A percentile compares a stretch with the other conserved stretches of the same genome.
These are phyloP conservation scores for Aspergillus kassunensis DNA, from an alignment of 495 filamentous ascomycete species.

Conservation along the genomic window DNA sequence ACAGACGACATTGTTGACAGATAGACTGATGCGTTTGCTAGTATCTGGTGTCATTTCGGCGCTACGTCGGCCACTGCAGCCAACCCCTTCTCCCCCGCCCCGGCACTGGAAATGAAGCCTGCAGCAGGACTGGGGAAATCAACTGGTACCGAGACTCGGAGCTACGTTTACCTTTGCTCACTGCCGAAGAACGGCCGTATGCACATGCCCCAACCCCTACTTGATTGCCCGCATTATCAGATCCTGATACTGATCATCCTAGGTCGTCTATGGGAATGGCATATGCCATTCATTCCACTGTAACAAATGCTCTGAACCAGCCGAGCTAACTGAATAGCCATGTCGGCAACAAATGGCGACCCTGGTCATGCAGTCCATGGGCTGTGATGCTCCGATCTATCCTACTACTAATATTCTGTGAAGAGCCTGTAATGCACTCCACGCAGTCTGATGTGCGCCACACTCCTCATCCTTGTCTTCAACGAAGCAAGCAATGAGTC, in stretches of 20 bases:
- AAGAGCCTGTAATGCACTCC: neutral
- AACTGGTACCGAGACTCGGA: too few species aligned
- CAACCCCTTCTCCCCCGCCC: too few species aligned
- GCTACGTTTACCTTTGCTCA: too few species aligned
- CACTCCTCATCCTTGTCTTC: neutral
- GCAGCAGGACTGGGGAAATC: too few species aligned
- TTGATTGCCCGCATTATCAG: neutral
- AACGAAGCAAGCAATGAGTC: neutral
- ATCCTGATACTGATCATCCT: slow-evolving; percentile 17
- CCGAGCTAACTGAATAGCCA: slow-evolving; percentile 52
- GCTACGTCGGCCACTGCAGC: too few species aligned
- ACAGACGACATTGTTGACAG: neutral
- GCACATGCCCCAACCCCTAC: neutral
- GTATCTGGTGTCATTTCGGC: neutral
- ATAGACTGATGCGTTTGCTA: neutral
- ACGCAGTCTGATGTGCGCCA: neutral
- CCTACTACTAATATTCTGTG: neutral
- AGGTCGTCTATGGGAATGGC: slow-evolving; percentile 85
- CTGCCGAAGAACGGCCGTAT: neutral
- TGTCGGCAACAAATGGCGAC: slow-evolving; percentile 96
- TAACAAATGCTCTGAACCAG: neutral
- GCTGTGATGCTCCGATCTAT: neutral
- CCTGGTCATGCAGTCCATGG: slow-evolving; percentile 76
- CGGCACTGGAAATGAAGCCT: too few species aligned
- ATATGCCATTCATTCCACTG: slow-evolving; percentile 41